Evolutionary conservation across 1,139 yeast genomes (phyloP), one percentile per base, ranked within the genome.

Genomic region (Meyerozyma athensensis): DNA sequence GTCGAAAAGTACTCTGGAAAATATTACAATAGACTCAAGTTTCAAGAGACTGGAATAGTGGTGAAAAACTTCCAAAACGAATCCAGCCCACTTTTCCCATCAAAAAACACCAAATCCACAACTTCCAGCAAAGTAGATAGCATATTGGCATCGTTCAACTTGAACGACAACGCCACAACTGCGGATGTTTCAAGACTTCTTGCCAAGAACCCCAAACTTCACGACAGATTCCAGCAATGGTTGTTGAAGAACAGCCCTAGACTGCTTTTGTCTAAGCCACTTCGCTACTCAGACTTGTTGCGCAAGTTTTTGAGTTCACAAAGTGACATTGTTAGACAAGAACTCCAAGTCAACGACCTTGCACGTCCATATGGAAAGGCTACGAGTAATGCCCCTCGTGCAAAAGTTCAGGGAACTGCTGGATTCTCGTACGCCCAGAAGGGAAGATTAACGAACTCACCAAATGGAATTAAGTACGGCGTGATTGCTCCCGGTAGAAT

Each of bases 381-480:
- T 5, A 44, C 53, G 12, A 50, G 58, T 14, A 36, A 44, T 21
- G 34, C 48, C 12, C 49, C 32, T 8, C 14, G 32, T 4, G 12
- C 32, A 30, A 59, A 56, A 38, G 57, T 77, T 34, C 74, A 81
- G 42, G 92, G 87, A 30, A 77, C 83, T 8, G 94, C 82, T 33
- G 94, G 94, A 10, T 68, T 84, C 42, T 74, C 86, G 2, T 87
- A 86, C 53, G 72, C 72, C 36, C 73, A 83, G 47, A 75, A 74
- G 46, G 96, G 96, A 6, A 74, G 89, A 56, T 65, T 86, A 35
- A 57, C 70, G 44, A 85, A 82, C 59, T 73, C 89, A 2, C 95
- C 95, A 22, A 76, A 81, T 48, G 96, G 96, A 35, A 63, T 81
- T 28, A 65, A 72, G 39, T 68, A 76, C 40, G 77, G 77, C 24